Conservation (phyloP, 139 green algal species). For the Tetradesmus obliquus region DNA sequence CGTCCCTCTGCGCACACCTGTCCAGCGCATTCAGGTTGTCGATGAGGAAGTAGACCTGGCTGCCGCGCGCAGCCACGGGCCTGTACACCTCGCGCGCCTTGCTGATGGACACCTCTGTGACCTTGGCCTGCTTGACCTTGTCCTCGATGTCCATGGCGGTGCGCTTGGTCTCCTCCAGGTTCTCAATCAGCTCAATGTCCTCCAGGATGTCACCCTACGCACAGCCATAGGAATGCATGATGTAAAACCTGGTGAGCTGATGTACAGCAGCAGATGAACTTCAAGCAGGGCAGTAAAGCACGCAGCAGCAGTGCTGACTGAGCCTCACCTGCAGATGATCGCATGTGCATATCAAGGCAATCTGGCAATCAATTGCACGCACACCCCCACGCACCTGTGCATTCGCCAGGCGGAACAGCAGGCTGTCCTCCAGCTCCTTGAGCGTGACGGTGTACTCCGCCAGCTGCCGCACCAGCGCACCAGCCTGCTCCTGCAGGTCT, state of each 20-base stretch:
- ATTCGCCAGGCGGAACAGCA: constrained; percentile 85
- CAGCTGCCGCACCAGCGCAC: constrained; percentile 77
- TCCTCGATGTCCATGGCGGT: constrained; percentile 88
- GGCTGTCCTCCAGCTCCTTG: constrained; percentile 89
- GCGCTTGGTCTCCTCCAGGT: constrained; percentile 93
- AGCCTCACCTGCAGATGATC: background rate
- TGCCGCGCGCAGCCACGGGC: constrained; percentile 83
- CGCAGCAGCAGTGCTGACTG: no score
- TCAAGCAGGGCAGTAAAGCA: no score
- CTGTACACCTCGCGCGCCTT: constrained; percentile 86
- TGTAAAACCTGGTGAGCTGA: background rate
- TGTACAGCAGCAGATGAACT: no score
- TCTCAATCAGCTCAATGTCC: constrained; percentile 92
- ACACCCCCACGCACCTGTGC: constrained; percentile 54
- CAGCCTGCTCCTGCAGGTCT: constrained; percentile 79
- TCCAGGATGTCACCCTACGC: constrained; percentile 92
- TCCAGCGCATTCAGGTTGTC: constrained; percentile 89
- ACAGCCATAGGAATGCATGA: background rate
- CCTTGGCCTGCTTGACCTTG: constrained; percentile 83
- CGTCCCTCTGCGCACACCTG: constrained; percentile 37
- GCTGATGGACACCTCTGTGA: constrained; percentile 80
- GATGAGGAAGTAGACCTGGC: constrained; percentile 93
- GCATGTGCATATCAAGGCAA: background rate
- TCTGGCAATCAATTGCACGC: background rate
- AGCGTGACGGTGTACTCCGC: constrained; percentile 90